These are phyloP conservation scores for Aspergillus phoenicis DNA, from an alignment of 2,329 filamentous ascomycete species.

Conservation along the genomic window DNA sequence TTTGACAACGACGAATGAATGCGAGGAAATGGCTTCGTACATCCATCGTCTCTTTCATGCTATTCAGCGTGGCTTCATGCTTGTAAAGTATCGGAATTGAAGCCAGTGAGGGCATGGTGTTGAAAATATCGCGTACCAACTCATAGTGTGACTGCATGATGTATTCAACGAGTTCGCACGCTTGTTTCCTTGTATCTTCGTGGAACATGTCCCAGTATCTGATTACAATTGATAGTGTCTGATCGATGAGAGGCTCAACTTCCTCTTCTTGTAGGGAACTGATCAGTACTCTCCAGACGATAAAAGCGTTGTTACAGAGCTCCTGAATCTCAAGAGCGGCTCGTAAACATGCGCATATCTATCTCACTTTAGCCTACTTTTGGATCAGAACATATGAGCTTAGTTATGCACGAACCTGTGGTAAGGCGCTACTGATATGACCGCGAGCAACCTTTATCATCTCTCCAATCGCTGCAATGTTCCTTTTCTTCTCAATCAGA, in stretches of 20 bases:
- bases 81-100: constrained; percentile 69
- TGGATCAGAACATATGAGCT: neutral
- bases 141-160: constrained; percentile 65
- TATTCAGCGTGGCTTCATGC: constrained; percentile 66
- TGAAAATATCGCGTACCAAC: constrained; percentile 67
- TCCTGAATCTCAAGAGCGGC: constrained; percentile 75
- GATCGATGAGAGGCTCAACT: constrained; percentile 76
- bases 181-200: constrained; percentile 59
- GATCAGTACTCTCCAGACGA: constrained; percentile 81
- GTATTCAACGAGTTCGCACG: constrained; percentile 64
- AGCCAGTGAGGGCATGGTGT: constrained; percentile 75
- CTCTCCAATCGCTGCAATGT: constrained; percentile 81
- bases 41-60: constrained; percentile 67
- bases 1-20: constrained; percentile 72
- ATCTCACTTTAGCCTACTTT: constrained; percentile 17
- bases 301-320: constrained; percentile 77
- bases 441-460: constrained; percentile 77
- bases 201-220: constrained; percentile 76
- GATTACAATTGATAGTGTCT: constrained; percentile 84
- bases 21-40: constrained; percentile 67
- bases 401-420: constrained; percentile 65
- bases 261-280: constrained; percentile 75
- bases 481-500: constrained; percentile 71
- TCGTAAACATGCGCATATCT: constrained; percentile 91
- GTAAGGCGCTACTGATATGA: constrained; percentile 76